Evolutionary conservation across 2,329 filamentous ascomycete genomes (phyloP).

Genomic region (Penicillium rolfsii): DNA sequence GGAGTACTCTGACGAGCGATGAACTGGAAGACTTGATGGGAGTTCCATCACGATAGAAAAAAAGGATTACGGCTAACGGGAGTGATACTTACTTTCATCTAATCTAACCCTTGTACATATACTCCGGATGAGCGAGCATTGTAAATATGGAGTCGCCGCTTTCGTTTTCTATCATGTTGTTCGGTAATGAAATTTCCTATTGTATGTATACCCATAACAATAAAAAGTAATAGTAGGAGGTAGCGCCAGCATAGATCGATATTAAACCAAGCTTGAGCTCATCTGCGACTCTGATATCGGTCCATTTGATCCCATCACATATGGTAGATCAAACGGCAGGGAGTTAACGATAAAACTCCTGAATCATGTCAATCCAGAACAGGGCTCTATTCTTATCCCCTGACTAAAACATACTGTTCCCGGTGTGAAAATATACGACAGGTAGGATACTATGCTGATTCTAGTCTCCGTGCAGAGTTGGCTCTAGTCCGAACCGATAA

Average conservation of each 20-base stretch:
- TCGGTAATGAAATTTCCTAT: neutral
- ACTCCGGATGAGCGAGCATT: slow-evolving; percentile 13
- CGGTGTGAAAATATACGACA: too few relatives aligned
- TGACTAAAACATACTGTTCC: too few relatives aligned
- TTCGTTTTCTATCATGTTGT: slow-evolving; percentile 2
- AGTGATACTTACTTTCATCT: slow-evolving; percentile 1
- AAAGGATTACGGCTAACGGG: neutral
- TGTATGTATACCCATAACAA: neutral
- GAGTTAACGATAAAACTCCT: too few relatives aligned
- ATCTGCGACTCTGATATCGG: too few relatives aligned
- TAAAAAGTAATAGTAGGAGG: neutral
- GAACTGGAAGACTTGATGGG: slow-evolving; percentile 49
- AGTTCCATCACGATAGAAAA: slow-evolving; percentile 26
- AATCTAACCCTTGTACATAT: slow-evolving; percentile 28
- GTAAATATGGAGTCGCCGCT: slow-evolving; percentile 21
- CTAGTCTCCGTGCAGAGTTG: too few relatives aligned
- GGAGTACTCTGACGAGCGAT: slow-evolving; percentile 51
- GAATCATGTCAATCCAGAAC: too few relatives aligned
- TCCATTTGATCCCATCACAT: too few relatives aligned
- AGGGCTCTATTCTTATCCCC: too few relatives aligned
- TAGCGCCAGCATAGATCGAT: too few relatives aligned
- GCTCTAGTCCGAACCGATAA: neutral
- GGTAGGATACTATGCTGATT: too few relatives aligned
- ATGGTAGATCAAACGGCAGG: too few relatives aligned
- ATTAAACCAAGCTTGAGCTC: too few relatives aligned